A percentile compares a stretch with the other conserved stretches of the same genome.
Conservation (phyloP, 1,284 basidiomycete genomes). For the Pyrrhoderma noxium region DNA sequence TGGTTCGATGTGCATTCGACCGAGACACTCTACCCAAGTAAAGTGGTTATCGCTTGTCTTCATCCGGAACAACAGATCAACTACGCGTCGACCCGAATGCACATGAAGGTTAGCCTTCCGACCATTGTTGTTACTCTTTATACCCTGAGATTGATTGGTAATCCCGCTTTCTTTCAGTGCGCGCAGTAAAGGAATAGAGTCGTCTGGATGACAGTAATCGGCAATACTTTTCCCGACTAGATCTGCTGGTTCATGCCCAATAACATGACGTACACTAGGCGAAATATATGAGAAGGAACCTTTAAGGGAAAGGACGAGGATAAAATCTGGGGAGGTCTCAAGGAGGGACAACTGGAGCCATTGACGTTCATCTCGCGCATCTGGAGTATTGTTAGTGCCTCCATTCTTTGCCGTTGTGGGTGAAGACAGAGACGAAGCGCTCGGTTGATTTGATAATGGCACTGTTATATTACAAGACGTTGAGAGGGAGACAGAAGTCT, state of each 20-base stretch:
- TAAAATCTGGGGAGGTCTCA: constrained; percentile 67
- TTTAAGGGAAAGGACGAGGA: constrained; percentile 88
- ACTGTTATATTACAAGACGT: constrained; percentile 20
- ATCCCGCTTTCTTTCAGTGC: constrained; percentile 75
- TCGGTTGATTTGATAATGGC: background rate
- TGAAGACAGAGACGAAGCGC: background rate
- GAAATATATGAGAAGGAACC: constrained; percentile 92
- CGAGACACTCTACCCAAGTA: constrained; percentile 84
- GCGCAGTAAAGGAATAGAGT: constrained; percentile 85
- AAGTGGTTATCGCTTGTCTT: constrained; percentile 55
- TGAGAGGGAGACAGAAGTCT: constrained; percentile 31
- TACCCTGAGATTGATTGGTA: no score
- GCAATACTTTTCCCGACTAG: constrained; percentile 72
- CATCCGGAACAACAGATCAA: constrained; percentile 75
- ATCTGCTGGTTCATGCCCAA: constrained; percentile 79
- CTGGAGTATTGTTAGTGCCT: constrained; percentile 23
- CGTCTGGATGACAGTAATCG: constrained; percentile 82
- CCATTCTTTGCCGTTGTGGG: constrained; percentile 19
- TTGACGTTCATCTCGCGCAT: constrained; percentile 31
- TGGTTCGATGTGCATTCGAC: constrained; percentile 78
- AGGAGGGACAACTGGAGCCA: constrained; percentile 62
- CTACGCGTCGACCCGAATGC: constrained; percentile 31
- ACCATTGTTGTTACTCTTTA: no score
- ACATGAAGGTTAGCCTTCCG: background rate
- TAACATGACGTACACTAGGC: constrained; percentile 64